These are phyloP conservation scores for Fusarium sp. DNA, from an alignment of 2,329 filamentous ascomycete genomes.

Conservation along the genomic window DNA sequence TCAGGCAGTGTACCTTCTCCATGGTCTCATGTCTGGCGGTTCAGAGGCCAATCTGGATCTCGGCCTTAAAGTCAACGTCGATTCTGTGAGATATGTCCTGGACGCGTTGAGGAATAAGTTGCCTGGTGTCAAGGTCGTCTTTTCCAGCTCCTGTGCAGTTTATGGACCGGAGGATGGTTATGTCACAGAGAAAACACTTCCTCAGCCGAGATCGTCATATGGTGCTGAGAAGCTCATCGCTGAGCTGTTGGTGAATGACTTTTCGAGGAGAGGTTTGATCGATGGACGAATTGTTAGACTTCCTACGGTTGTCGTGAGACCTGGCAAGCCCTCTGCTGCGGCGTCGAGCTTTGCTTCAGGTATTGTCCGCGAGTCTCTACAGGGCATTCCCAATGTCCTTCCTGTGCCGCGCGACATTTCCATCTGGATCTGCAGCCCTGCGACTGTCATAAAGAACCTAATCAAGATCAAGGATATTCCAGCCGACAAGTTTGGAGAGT, in stretches of 20 bases:
- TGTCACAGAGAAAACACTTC: slow-evolving; percentile 51
- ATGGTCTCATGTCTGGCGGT: slow-evolving; percentile 75
- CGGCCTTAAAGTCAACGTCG: slow-evolving; percentile 70
- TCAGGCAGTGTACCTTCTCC: slow-evolving; percentile 70
- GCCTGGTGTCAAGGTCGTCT: slow-evolving; percentile 68
- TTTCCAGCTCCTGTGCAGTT: slow-evolving; percentile 72
- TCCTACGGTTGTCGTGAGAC: slow-evolving; percentile 73
- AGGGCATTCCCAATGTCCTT: slow-evolving; percentile 62
- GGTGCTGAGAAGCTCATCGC: slow-evolving; percentile 74
- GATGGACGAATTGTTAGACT: slow-evolving; percentile 71
- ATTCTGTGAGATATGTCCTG: slow-evolving; percentile 68
- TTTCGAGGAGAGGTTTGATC: slow-evolving; percentile 66
- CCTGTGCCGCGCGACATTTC: slow-evolving; percentile 62
- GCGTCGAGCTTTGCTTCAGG: slow-evolving; percentile 73
- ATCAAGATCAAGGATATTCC: slow-evolving; percentile 60
- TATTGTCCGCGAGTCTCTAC: slow-evolving; percentile 71
- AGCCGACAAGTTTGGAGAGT: slow-evolving; percentile 55
- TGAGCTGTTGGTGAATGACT: slow-evolving; percentile 59
- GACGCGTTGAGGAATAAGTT: slow-evolving; percentile 63
- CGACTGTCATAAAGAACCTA: slow-evolving; percentile 65
- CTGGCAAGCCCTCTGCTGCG: slow-evolving; percentile 72
- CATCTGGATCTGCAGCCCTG: slow-evolving; percentile 68
- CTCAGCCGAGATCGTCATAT: slow-evolving; percentile 70
- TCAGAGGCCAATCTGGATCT: slow-evolving; percentile 71
- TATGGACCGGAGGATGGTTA: slow-evolving; percentile 59